Conservation (phyloP, 345 rosid species). For the Corchorus olitorius region DNA sequence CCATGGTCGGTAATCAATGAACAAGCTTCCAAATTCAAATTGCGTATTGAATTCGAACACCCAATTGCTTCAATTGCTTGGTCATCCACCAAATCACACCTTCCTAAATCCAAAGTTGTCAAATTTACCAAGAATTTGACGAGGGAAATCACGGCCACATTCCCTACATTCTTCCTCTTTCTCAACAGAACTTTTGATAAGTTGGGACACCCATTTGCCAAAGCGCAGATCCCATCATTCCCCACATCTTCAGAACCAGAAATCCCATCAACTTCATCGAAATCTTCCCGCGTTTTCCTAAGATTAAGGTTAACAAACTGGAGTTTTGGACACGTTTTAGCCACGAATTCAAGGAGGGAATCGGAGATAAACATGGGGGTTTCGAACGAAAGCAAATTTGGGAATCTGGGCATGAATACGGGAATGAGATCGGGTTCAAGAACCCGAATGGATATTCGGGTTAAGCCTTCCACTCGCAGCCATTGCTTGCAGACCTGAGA, state of each 20-base stretch:
- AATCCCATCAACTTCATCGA: slow-evolving; percentile 1
- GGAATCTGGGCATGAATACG: slow-evolving; percentile 46
- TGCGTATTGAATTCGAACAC: slow-evolving; percentile 21
- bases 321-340: slow-evolving; percentile 38
- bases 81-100: slow-evolving; percentile 43
- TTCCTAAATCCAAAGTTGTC: slow-evolving; percentile 40
- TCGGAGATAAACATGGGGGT: slow-evolving; percentile 20
- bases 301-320: slow-evolving; percentile 34
- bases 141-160: slow-evolving; percentile 37
- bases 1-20: slow-evolving; percentile 40
- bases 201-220: slow-evolving; percentile 38
- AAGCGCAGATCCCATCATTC: slow-evolving; percentile 29
- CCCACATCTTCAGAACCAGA: slow-evolving; percentile 28
- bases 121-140: slow-evolving; percentile 27
- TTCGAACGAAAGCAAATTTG: slow-evolving; percentile 34
- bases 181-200: slow-evolving; percentile 33
- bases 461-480: slow-evolving; percentile 44
- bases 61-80: slow-evolving; percentile 28
- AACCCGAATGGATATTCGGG: slow-evolving; percentile 42
- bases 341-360: slow-evolving; percentile 37
- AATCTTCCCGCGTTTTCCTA: slow-evolving; percentile 9
- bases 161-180: slow-evolving; percentile 36
- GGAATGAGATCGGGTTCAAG: slow-evolving; percentile 35
- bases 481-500: slow-evolving; percentile 50
- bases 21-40: slow-evolving; percentile 45